A percentile compares a stretch with the other conserved stretches of the same genome.
phyloP scores from a whole-genome alignment of 2,329 filamentous ascomycete species.

The Colletotrichum falcatum region DNA sequence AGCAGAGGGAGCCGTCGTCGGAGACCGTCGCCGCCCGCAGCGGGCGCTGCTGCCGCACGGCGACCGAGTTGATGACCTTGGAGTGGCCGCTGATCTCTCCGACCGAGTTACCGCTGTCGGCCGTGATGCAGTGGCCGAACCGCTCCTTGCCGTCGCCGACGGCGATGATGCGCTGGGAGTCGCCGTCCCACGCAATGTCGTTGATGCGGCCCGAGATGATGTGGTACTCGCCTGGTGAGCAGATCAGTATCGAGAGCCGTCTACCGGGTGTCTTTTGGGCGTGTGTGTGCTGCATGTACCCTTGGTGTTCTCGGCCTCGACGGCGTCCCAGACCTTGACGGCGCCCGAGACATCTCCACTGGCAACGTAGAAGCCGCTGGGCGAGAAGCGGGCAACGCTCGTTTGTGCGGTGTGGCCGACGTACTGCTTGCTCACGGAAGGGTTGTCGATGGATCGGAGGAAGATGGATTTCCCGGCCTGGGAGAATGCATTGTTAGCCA shows the following conservation, averaged over 20 bases:
- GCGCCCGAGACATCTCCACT: conserved; percentile 88
- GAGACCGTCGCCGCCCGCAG: conserved; percentile 90
- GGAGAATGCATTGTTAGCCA: conserved; percentile 3
- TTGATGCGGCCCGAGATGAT: conserved; percentile 97
- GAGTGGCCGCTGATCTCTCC: conserved; percentile 95
- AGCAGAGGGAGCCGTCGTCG: conserved; percentile 90
- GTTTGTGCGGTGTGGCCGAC: conserved; percentile 89
- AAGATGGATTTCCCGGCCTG: conserved; percentile 98
- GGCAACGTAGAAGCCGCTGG: conserved; percentile 94
- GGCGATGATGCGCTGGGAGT: conserved; percentile 95
- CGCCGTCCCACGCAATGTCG: conserved; percentile 97
- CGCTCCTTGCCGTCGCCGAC: conserved; percentile 95
- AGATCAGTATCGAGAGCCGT: conserved; percentile 19
- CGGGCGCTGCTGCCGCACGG: conserved; percentile 90
- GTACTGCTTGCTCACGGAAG: conserved; percentile 87
- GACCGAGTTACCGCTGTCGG: conserved; percentile 95
- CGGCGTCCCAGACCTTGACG: conserved; percentile 93
- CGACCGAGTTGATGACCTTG: conserved; percentile 89
- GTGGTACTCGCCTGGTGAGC: conserved; percentile 77
- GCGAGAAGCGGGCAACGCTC: conserved; percentile 93
- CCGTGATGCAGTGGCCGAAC: conserved; percentile 93
- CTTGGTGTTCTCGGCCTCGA: conserved; percentile 86
- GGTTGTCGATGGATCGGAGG: conserved; percentile 92
- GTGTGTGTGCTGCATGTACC: conserved; percentile 58
- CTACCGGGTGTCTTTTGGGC: not conserved